These are phyloP conservation scores for Tricholoma matsutake DNA, from an alignment of 768 basidiomycete genomes.

Conservation along the genomic window DNA sequence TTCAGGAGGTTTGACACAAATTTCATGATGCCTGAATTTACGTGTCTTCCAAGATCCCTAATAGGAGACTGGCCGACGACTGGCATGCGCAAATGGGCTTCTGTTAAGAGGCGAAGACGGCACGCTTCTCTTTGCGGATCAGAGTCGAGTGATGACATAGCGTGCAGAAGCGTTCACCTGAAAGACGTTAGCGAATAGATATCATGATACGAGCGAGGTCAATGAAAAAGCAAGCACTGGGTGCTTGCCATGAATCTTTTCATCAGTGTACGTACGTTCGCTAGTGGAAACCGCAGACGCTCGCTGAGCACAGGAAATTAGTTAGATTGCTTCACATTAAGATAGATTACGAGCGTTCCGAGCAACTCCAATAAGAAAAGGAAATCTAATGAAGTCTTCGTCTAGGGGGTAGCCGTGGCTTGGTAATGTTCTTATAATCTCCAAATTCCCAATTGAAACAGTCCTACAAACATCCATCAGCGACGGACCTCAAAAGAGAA, in stretches of 20 bases:
- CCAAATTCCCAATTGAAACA: constrained; percentile 74
- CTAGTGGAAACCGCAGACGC: background rate
- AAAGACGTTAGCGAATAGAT: background rate
- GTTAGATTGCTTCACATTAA: background rate
- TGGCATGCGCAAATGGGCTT: background rate
- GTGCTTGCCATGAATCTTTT: background rate
- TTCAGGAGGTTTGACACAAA: background rate
- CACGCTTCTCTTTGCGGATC: constrained; percentile 6
- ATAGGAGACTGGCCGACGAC: constrained; percentile 18
- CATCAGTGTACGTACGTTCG: background rate
- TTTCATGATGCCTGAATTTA: background rate
- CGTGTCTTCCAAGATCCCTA: constrained; percentile 17
- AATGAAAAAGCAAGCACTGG: background rate
- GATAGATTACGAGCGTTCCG: background rate
- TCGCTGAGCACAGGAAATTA: background rate
- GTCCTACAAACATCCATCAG: constrained; percentile 40
- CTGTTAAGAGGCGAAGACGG: constrained; percentile 2
- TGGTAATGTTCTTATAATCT: constrained; percentile 27
- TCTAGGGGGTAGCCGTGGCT: background rate
- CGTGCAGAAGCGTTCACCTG: background rate
- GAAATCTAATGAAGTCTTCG: background rate
- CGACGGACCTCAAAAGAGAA: background rate
- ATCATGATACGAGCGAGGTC: background rate
- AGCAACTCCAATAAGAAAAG: background rate
- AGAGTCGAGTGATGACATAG: constrained; percentile 13